Percentiles rank a stretch among this genome's conserved stretches.
These are phyloP conservation scores for Jasminum sambac DNA, from an alignment of 257 asterid genomes.

Conservation along the genomic window DNA sequence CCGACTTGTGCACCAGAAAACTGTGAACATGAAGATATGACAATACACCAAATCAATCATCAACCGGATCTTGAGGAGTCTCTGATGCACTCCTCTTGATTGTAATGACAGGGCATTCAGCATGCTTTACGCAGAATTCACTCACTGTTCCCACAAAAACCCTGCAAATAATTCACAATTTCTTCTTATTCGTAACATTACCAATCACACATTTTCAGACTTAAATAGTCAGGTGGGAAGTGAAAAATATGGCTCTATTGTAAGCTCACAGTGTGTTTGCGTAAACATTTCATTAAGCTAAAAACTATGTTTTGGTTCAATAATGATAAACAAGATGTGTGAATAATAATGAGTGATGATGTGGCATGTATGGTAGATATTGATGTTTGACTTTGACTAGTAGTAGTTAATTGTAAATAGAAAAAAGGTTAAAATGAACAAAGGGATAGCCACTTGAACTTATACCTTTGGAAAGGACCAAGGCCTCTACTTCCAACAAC, in stretches of 20 bases:
- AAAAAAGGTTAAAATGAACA: too few species aligned
- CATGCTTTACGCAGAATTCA: constrained; percentile 83
- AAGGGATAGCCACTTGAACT: too few species aligned
- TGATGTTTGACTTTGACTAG: too few species aligned
- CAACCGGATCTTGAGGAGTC: constrained; percentile 60
- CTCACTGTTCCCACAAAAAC: constrained; percentile 94
- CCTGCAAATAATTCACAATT: constrained; percentile 38
- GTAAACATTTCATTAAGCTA: too few species aligned
- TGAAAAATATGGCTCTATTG: neutral
- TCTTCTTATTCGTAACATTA: neutral
- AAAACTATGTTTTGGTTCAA: too few species aligned
- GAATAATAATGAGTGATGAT: too few species aligned
- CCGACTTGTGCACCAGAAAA: too few species aligned
- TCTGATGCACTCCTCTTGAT: constrained; percentile 57
- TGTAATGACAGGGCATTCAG: constrained; percentile 56
- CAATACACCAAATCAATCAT: constrained; percentile 34
- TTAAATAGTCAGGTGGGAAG: neutral
- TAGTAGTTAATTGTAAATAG: too few species aligned
- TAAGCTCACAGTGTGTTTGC: neutral
- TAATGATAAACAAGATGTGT: too few species aligned
- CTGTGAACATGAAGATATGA: neutral
- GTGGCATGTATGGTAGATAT: too few species aligned
- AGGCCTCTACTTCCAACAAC: constrained; percentile 90
- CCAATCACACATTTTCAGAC: neutral
- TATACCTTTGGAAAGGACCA: constrained; percentile 82